These are phyloP conservation scores for Solanum raphanifolium DNA, from an alignment of 257 asterid species.

Conservation along the genomic window DNA sequence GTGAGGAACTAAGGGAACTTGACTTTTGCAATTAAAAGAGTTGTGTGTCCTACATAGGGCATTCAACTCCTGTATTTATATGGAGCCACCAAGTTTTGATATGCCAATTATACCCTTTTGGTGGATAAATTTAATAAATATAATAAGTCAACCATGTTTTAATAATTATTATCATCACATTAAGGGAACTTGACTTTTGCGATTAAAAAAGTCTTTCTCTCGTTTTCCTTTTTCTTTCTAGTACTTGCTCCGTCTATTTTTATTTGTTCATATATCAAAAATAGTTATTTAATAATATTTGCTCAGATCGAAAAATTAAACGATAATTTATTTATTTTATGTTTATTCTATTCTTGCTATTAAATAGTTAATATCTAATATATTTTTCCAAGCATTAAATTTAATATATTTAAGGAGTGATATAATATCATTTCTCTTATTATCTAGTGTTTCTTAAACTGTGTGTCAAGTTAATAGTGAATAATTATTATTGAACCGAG, in stretches of 20 bases:
- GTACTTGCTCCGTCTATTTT: background rate
- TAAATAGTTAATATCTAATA: too few relatives aligned
- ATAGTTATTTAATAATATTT: too few relatives aligned
- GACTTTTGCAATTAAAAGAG: background rate
- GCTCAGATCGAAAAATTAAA: too few relatives aligned
- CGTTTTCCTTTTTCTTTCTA: background rate
- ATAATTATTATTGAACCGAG: too few relatives aligned
- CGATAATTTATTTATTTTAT: too few relatives aligned
- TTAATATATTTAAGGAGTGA: too few relatives aligned
- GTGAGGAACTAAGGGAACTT: background rate
- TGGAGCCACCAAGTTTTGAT: background rate
- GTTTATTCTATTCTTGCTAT: too few relatives aligned
- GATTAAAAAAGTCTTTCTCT: background rate
- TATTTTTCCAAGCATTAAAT: rapidly evolving
- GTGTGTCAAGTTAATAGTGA: too few relatives aligned
- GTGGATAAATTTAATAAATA: background rate
- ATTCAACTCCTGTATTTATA: background rate
- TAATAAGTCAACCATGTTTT: background rate
- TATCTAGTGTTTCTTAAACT: too few relatives aligned
- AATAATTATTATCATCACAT: background rate
- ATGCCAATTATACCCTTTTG: background rate
- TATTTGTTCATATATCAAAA: background rate
- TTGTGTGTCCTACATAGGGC: background rate
- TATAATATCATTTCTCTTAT: too few relatives aligned
- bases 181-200: background rate